A percentile compares a stretch with the other conserved stretches of the same genome.
Conservation (phyloP, 2,329 filamentous ascomycete genomes). For the Fusarium transvaalense region DNA sequence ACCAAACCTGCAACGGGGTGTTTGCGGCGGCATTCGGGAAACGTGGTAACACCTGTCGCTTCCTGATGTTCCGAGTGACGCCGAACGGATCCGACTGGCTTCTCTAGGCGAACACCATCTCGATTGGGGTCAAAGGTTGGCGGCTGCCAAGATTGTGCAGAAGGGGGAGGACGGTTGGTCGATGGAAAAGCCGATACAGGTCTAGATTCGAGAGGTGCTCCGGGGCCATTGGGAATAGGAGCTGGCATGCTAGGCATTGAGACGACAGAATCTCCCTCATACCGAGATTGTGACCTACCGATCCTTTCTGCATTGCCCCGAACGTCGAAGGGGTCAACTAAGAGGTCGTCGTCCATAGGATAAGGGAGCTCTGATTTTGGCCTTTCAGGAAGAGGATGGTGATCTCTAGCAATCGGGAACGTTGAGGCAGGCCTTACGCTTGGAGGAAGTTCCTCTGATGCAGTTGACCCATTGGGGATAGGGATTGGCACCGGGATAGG, state of each 20-base stretch:
- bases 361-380: conserved; percentile 53
- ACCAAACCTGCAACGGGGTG: conserved; percentile 71
- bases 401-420: conserved; percentile 48
- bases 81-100: conserved; percentile 61
- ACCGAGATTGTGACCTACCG: conserved; percentile 37
- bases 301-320: conserved; percentile 36
- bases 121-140: conserved; percentile 59
- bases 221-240: conserved; percentile 42
- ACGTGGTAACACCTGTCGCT: conserved; percentile 53
- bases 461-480: conserved; percentile 32
- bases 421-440: conserved; percentile 49
- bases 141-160: conserved; percentile 60
- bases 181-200: conserved; percentile 46
- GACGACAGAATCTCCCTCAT: conserved; percentile 37
- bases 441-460: conserved; percentile 27
- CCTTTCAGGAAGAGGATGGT: conserved; percentile 38
- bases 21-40: conserved; percentile 78
- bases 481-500: conserved; percentile 51
- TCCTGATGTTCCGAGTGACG: conserved; percentile 63
- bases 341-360: conserved; percentile 54
- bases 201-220: conserved; percentile 42
- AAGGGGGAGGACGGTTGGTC: conserved; percentile 27
- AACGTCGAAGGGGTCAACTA: conserved; percentile 43
- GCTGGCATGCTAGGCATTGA: conserved; percentile 47
- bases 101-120: conserved; percentile 53